Percentiles rank a stretch among this genome's conserved stretches.
phyloP scores from a whole-genome alignment of 345 rosid genomes.

The Boechera stricta region DNA sequence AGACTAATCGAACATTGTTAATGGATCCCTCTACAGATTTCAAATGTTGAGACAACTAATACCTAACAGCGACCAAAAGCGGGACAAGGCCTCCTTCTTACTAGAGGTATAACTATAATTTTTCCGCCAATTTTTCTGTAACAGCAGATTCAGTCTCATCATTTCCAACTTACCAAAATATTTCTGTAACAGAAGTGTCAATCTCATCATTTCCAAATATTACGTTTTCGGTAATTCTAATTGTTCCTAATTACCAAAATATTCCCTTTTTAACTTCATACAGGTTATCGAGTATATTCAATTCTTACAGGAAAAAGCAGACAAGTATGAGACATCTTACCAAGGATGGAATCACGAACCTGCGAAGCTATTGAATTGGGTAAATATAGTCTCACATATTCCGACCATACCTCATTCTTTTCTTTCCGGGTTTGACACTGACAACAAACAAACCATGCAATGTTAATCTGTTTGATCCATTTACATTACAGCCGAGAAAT shows the following conservation, averaged over 20 bases:
- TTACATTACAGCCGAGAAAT: constrained; percentile 52
- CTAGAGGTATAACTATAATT: constrained; percentile 65
- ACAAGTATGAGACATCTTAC: constrained; percentile 70
- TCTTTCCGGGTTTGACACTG: not conserved
- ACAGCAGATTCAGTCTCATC: not conserved
- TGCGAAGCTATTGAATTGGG: constrained; percentile 73
- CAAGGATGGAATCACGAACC: constrained; percentile 80
- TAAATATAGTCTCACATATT: constrained; percentile 42
- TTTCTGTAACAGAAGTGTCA: not conserved
- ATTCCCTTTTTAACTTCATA: constrained; percentile 8
- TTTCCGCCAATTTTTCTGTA: not conserved
- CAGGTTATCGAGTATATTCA: constrained; percentile 97
- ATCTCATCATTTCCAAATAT: not conserved
- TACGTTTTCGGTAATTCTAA: too few species aligned
- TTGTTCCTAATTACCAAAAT: not conserved
- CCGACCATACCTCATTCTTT: not conserved
- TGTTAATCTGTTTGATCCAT: constrained; percentile 15
- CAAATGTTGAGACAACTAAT: constrained; percentile 86
- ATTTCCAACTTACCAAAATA: too few species aligned
- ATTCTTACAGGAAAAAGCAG: constrained; percentile 82
- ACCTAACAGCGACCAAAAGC: constrained; percentile 91
- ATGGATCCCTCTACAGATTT: constrained; percentile 61
- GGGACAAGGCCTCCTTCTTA: constrained; percentile 95
- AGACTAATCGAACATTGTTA: constrained; percentile 4
- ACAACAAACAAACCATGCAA: constrained; percentile 8